Base-by-base conservation (phyloP, 2,329 filamentous ascomycete species). In the Mariannaea sp. region DNA sequence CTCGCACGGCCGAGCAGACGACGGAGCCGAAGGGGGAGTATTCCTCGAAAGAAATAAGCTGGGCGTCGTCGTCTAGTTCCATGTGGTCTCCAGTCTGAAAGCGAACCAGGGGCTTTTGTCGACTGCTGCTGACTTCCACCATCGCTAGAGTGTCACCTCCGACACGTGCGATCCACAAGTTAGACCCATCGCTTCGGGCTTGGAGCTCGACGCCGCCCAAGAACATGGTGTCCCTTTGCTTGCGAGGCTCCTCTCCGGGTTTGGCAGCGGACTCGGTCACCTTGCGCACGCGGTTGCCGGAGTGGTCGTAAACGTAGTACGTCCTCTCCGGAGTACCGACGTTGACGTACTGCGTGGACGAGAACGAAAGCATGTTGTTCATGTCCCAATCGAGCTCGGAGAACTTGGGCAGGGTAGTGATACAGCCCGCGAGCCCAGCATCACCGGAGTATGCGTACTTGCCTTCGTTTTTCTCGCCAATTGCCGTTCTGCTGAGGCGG, bases 261-360 rank as follows among this genome's bases (percentile, higher is more conserved):
- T n/a, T 10, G 19, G 39, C 27, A 13, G 19, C 12, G 5, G 44
- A 29, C 22, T 56, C 55, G 9, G 49, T 56, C 0, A 56, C 49
- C 36, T 61, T 61, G 1, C 59, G 42, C 3, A 51, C 26, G 2
- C 59, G 19, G 1, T 45, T 32, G 0, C 59, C 57, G 2, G 8
- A 8, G 4, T 24, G 8, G 16, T 58, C 39, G 17, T 61, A 59
- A 12, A 55, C 51, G 20, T 56, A 59, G 19, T 39, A 58, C 2
- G 59, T 59, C 13, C 30, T 52, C 27, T 61, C 57, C 1, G 53
- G 45, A 3, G 10, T 39, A 1, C 30, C 46, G 1, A 8, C 13
- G 8, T 46, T 39, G 3, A 49, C 13, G 1, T 13, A 17, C 30
- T 58, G 52, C 2, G 3, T 20, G 0, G 59, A 42, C 1, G 45